Evolutionary conservation across 2,329 filamentous ascomycete species (phyloP).

Genomic region (Venturia effusa): DNA sequence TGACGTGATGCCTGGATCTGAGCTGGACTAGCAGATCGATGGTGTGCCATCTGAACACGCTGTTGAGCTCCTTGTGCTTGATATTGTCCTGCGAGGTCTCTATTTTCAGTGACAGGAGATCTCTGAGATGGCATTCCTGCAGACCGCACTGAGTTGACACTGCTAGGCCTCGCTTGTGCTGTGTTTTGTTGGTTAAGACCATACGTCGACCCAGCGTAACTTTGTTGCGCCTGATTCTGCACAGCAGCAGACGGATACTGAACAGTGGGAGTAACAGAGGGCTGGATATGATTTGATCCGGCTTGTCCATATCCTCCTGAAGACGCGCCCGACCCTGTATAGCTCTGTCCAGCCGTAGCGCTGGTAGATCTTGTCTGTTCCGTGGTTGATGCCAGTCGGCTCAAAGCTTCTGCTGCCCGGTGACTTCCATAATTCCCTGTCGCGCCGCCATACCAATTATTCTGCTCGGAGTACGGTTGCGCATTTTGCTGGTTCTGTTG

Average conservation of each 20-base stretch:
- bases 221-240: constrained; percentile 2
- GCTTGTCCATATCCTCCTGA: neutral
- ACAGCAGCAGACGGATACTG: constrained; percentile 4
- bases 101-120: constrained; percentile 18
- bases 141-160: constrained; percentile 15
- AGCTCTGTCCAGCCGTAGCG: neutral
- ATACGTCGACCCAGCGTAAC: neutral
- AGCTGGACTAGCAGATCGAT: constrained; percentile 20
- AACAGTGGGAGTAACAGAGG: neutral
- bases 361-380: neutral
- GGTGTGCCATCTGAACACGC: constrained; percentile 17
- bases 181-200: neutral
- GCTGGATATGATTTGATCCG: neutral
- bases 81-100: constrained; percentile 15
- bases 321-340: neutral
- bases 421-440: neutral
- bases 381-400: neutral
- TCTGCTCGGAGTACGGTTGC: neutral
- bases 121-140: constrained; percentile 17
- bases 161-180: constrained; percentile 6
- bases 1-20: constrained; percentile 18
- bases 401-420: constrained; percentile 10
- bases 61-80: constrained; percentile 19
- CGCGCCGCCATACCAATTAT: constrained; percentile 1
- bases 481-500: neutral